Conservation (phyloP, 495 filamentous ascomycete species). For the Penicillium taxi region DNA sequence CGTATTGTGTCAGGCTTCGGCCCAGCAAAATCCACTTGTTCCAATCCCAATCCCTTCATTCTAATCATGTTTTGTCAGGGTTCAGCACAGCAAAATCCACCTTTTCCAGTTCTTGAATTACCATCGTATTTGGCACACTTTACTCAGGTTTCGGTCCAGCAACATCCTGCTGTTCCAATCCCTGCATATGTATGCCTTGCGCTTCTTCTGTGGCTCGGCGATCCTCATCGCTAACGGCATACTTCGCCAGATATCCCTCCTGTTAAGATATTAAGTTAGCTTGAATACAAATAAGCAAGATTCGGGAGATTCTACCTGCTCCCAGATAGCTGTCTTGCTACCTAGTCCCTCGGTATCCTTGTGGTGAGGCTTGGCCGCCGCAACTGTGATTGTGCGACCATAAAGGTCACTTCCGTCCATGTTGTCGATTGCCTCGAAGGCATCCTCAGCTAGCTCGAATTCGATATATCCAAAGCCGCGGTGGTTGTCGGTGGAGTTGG, state of each 20-base stretch:
- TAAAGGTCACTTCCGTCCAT: conserved; percentile 98
- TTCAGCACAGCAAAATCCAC: too few species aligned
- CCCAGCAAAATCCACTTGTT: too few species aligned
- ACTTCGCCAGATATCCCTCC: conserved; percentile 89
- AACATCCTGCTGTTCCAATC: conserved; percentile 84
- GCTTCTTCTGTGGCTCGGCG: conserved; percentile 54
- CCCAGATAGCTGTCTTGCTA: conserved; percentile 94
- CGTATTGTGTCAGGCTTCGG: too few species aligned
- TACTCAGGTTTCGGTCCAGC: conserved; percentile 81
- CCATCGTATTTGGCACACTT: conserved; percentile 23
- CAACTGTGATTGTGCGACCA: conserved; percentile 84
- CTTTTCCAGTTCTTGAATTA: not conserved
- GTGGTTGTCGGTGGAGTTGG: conserved; percentile 63
- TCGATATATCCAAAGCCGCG: conserved; percentile 96
- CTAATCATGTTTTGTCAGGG: too few species aligned
- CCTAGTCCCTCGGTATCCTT: conserved; percentile 78
- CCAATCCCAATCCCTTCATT: too few species aligned
- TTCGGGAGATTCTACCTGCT: conserved; percentile 65
- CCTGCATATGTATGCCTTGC: conserved; percentile 65
- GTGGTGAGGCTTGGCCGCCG: conserved; percentile 86
- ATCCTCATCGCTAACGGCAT: conserved; percentile 87
- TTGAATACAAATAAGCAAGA: conserved; percentile 2
- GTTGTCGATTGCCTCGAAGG: conserved; percentile 94
- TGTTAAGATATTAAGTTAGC: conserved; percentile 31
- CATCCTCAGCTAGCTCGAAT: conserved; percentile 78